A percentile compares a stretch with the other conserved stretches of the same genome.
Conservation (phyloP, 805 yeast species). For the Starmera dryadoides region DNA sequence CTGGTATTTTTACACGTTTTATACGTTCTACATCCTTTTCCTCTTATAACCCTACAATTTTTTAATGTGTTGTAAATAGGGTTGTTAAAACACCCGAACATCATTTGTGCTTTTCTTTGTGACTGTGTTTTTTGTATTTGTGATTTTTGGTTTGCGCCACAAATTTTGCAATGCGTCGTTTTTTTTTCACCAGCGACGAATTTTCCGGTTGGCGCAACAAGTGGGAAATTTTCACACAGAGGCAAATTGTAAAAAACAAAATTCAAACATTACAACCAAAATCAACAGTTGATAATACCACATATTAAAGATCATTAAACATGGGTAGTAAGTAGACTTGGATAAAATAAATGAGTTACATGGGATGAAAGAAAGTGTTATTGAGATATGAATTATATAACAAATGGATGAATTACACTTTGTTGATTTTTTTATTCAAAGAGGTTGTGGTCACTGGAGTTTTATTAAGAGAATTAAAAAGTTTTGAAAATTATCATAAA, state of each 20-base stretch:
- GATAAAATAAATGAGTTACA: neutral
- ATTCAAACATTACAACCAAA: neutral
- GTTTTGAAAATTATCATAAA: no score
- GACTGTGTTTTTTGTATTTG: neutral
- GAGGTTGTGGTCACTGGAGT: no score
- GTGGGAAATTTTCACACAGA: neutral
- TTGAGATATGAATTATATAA: no score
- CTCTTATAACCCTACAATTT: neutral
- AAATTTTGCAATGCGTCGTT: neutral
- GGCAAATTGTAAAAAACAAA: neutral
- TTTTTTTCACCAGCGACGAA: no score
- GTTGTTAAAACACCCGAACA: neutral
- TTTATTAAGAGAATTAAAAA: no score
- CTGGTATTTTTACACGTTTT: no score
- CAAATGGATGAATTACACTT: neutral
- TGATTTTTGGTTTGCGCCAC: neutral
- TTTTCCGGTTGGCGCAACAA: neutral
- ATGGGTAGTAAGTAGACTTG: constrained; percentile 65
- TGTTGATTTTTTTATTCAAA: no score
- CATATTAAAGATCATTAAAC: constrained; percentile 32
- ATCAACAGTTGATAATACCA: neutral
- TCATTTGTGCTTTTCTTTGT: neutral
- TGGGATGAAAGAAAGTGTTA: neutral
- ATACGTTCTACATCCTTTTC: no score
- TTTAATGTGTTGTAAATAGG: neutral